Conservation (phyloP, 169 alveolate genomes). For the Plasmodium chabaudi region DNA sequence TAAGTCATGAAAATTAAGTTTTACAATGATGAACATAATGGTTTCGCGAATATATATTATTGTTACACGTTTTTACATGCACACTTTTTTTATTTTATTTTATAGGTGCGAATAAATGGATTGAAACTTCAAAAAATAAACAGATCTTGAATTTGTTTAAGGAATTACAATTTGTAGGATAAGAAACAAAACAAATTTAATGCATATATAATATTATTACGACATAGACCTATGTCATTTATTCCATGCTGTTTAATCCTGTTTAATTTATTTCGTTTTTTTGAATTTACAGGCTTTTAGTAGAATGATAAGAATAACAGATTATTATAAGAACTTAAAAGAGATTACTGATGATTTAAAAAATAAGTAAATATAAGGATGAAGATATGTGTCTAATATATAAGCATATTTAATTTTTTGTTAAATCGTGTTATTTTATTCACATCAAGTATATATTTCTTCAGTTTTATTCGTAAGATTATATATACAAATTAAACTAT, state of each 20-base stretch:
- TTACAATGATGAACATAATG: not conserved
- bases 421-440: too few relatives aligned
- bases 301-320: conserved; percentile 8
- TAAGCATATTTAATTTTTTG: too few relatives aligned
- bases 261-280: conserved; percentile 3
- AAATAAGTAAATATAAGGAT: conserved; percentile 6
- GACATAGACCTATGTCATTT: not conserved
- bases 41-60: too few relatives aligned
- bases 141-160: conserved; percentile 13
- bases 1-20: conserved; percentile 14
- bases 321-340: conserved; percentile 31
- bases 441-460: too few relatives aligned
- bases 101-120: conserved; percentile 64
- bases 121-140: conserved; percentile 31
- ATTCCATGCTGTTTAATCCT: not conserved
- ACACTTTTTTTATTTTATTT: conserved; percentile 9
- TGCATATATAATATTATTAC: not conserved
- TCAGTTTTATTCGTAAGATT: too few relatives aligned
- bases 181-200: not conserved
- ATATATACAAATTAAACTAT: too few relatives aligned
- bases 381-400: too few relatives aligned
- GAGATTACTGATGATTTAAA: conserved; percentile 33
- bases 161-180: conserved; percentile 11
- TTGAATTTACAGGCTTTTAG: conserved; percentile 23
- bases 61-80: not conserved